Percentiles rank a stretch among this genome's conserved stretches.
These are phyloP conservation scores for Wickerhamomyces ciferrii DNA, from an alignment of 805 yeast species.

Conservation along the genomic window DNA sequence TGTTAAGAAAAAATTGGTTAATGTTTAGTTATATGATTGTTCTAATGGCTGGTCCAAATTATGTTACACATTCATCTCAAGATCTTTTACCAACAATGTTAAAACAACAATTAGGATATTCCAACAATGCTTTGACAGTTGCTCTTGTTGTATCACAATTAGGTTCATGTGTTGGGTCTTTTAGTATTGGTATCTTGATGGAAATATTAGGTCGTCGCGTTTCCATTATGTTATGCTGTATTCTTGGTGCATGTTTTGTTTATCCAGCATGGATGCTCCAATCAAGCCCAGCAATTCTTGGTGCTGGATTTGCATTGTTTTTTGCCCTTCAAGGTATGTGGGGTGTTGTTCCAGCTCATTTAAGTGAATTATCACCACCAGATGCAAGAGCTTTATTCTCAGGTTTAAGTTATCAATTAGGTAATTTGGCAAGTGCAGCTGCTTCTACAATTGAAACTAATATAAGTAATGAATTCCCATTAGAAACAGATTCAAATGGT, in stretches of 20 bases:
- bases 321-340: conserved; percentile 67
- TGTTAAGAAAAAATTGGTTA: conserved; percentile 54
- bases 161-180: conserved; percentile 65
- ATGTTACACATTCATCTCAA: conserved; percentile 70
- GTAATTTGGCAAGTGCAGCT: conserved; percentile 26
- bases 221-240: conserved; percentile 43
- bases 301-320: conserved; percentile 63
- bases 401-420: conserved; percentile 44
- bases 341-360: conserved; percentile 66
- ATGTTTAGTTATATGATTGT: conserved; percentile 50
- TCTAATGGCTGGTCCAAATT: conserved; percentile 65
- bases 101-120: conserved; percentile 43
- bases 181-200: conserved; percentile 49
- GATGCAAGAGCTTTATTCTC: conserved; percentile 57
- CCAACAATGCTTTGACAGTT: conserved; percentile 47
- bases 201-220: conserved; percentile 62
- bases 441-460: conserved; percentile 66
- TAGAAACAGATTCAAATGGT: conserved; percentile 28
- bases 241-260: conserved; percentile 53
- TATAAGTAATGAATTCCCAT: conserved; percentile 58
- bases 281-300: conserved; percentile 35
- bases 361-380: conserved; percentile 63
- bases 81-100: conserved; percentile 67
- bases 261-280: conserved; percentile 52
- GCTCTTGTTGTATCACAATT: conserved; percentile 58